Conservation (phyloP, 2,329 filamentous ascomycete genomes). For the Pestalotiopsis sp. region DNA sequence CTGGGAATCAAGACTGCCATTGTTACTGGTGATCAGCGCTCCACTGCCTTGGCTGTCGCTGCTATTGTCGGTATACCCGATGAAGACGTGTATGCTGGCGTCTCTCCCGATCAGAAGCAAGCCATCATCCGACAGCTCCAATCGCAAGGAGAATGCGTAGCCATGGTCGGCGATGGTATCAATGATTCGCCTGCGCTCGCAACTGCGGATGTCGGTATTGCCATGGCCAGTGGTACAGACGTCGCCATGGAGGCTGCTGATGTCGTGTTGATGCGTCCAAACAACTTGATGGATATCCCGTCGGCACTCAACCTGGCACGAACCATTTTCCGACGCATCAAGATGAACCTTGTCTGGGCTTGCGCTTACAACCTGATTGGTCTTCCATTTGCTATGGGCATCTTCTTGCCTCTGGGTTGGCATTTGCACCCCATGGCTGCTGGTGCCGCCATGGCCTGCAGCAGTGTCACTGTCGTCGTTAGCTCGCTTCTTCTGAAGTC, state of each 20-base stretch:
- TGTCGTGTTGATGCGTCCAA: slow-evolving; percentile 91
- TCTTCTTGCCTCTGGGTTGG: slow-evolving; percentile 84
- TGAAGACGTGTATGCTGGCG: slow-evolving; percentile 81
- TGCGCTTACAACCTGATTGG: slow-evolving; percentile 92
- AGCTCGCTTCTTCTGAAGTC: slow-evolving; percentile 83
- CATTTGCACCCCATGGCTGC: slow-evolving; percentile 93
- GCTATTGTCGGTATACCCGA: slow-evolving; percentile 77
- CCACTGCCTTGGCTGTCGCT: slow-evolving; percentile 84
- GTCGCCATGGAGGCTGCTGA: slow-evolving; percentile 98
- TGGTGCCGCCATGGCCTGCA: slow-evolving; percentile 90
- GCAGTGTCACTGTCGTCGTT: slow-evolving; percentile 86
- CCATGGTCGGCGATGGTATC: slow-evolving; percentile 98
- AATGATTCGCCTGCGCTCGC: slow-evolving; percentile 96
- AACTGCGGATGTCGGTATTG: slow-evolving; percentile 90
- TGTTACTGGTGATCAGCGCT: slow-evolving; percentile 88
- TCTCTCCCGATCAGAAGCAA: slow-evolving; percentile 90
- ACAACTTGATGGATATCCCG: slow-evolving; percentile 91
- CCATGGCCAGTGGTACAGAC: slow-evolving; percentile 89
- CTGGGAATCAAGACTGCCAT: slow-evolving; percentile 90
- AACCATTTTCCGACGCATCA: slow-evolving; percentile 89
- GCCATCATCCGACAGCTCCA: slow-evolving; percentile 80
- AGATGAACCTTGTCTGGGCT: slow-evolving; percentile 89
- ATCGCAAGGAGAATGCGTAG: slow-evolving; percentile 74
- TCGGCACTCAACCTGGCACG: slow-evolving; percentile 80
- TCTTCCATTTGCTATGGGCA: slow-evolving; percentile 93